These are phyloP conservation scores for Cubamyces sp. DNA, from an alignment of 768 basidiomycete species.

Conservation along the genomic window DNA sequence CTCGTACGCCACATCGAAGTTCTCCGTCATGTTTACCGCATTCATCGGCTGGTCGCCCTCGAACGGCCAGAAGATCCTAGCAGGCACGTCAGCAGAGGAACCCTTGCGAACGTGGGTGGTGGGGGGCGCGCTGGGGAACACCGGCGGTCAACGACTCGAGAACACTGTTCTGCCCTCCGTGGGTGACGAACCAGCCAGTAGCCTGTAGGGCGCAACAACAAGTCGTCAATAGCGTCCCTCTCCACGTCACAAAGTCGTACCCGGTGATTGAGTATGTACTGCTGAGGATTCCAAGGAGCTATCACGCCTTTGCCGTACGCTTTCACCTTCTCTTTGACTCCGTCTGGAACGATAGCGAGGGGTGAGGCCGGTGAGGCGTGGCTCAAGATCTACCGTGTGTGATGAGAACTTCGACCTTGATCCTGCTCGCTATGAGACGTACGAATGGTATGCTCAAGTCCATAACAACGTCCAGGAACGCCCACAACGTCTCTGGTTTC, in stretches of 20 bases:
- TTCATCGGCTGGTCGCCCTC: constrained; percentile 31
- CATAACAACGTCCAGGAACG: no score
- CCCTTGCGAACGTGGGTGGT: no score
- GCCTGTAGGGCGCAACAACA: neutral
- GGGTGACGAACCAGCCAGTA: constrained; percentile 28
- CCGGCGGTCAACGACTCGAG: constrained; percentile 29
- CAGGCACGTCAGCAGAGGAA: no score
- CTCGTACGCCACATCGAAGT: constrained; percentile 32
- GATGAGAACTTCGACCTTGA: no score
- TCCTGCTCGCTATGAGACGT: no score
- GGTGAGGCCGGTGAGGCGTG: constrained; percentile 17
- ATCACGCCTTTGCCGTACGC: constrained; percentile 9
- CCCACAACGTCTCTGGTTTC: no score
- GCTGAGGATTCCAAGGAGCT: constrained; percentile 17
- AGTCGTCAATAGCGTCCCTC: neutral
- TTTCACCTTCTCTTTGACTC: constrained; percentile 6
- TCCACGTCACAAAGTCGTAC: neutral
- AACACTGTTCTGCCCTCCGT: constrained; percentile 32
- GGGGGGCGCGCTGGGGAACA: constrained; percentile 25
- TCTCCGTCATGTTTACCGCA: constrained; percentile 24
- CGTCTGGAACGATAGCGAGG: constrained; percentile 9
- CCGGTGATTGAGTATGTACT: constrained; percentile 15
- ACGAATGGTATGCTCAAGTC: no score
- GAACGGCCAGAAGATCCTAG: constrained; percentile 36
- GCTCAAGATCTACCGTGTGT: no score